Conservation (phyloP, 2,329 filamentous ascomycete species). For the Diaporthe destruens region DNA sequence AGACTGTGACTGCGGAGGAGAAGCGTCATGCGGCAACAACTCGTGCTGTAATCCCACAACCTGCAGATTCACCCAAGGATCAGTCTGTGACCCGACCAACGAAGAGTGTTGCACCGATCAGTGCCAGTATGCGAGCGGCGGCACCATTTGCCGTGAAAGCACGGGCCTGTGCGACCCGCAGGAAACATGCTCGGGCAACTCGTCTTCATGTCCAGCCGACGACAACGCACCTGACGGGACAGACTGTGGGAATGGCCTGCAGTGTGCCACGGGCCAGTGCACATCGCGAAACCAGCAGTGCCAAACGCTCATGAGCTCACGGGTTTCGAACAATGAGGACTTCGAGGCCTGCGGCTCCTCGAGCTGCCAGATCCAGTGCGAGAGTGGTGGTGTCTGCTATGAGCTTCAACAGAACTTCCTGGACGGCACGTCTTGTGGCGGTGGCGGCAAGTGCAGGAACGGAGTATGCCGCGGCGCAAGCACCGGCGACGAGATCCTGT, state of each 20-base stretch:
- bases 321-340: slow-evolving; percentile 75
- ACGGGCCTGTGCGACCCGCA: slow-evolving; percentile 86
- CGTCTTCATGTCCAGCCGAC: slow-evolving; percentile 81
- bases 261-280: slow-evolving; percentile 93
- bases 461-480: slow-evolving; percentile 81
- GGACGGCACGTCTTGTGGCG: slow-evolving; percentile 87
- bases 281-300: slow-evolving; percentile 93
- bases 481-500: slow-evolving; percentile 76
- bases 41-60: slow-evolving; percentile 86
- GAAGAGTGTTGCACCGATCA: slow-evolving; percentile 81
- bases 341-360: slow-evolving; percentile 82
- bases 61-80: slow-evolving; percentile 82
- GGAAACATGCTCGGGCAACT: slow-evolving; percentile 83
- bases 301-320: slow-evolving; percentile 82
- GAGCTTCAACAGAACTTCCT: slow-evolving; percentile 90
- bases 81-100: slow-evolving; percentile 85
- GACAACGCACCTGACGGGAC: slow-evolving; percentile 76
- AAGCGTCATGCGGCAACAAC: slow-evolving; percentile 77
- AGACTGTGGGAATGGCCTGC: slow-evolving; percentile 79
- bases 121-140: slow-evolving; percentile 76
- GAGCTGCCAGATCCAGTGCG: slow-evolving; percentile 84
- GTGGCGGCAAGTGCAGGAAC: slow-evolving; percentile 82
- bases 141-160: slow-evolving; percentile 82
- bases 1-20: slow-evolving; percentile 94
- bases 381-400: slow-evolving; percentile 76